Evolutionary conservation across 2,329 filamentous ascomycete species (phyloP).

Genomic region (Rhynchosporium graminicola): DNA sequence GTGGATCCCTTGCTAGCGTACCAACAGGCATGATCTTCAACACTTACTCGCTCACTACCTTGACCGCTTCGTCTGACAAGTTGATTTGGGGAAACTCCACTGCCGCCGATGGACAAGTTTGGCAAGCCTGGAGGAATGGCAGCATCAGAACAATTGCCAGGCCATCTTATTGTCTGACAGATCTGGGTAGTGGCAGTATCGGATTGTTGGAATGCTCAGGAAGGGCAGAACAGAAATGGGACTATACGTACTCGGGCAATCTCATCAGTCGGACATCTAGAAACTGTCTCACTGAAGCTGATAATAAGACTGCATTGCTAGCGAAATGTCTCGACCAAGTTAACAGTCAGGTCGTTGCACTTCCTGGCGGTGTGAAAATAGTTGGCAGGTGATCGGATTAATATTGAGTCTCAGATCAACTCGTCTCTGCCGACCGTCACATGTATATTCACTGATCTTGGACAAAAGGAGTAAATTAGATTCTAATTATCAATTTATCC

Average conservation of each 20-base stretch:
- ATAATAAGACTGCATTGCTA: slow-evolving; percentile 34
- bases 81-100: slow-evolving; percentile 44
- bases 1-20: slow-evolving; percentile 14
- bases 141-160: slow-evolving; percentile 44
- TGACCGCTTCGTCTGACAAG: slow-evolving; percentile 38
- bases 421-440: no score
- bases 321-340: slow-evolving; percentile 42
- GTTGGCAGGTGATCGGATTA: slow-evolving; percentile 11
- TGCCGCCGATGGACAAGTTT: slow-evolving; percentile 46
- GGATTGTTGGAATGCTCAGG: slow-evolving; percentile 41
- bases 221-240: slow-evolving; percentile 44
- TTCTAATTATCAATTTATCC: no score
- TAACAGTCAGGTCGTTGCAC: slow-evolving; percentile 49
- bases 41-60: slow-evolving; percentile 47
- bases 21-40: slow-evolving; percentile 54
- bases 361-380: slow-evolving; percentile 47
- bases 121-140: slow-evolving; percentile 42
- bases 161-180: slow-evolving; percentile 44
- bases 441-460: no score
- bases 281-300: slow-evolving; percentile 45
- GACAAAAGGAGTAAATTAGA: no score
- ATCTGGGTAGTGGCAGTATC: slow-evolving; percentile 38
- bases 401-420: neutral
- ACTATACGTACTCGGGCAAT: slow-evolving; percentile 48
- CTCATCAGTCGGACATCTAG: slow-evolving; percentile 42